These are phyloP conservation scores for Arachis monticola DNA, from an alignment of 331 rosid genomes.

Conservation along the genomic window DNA sequence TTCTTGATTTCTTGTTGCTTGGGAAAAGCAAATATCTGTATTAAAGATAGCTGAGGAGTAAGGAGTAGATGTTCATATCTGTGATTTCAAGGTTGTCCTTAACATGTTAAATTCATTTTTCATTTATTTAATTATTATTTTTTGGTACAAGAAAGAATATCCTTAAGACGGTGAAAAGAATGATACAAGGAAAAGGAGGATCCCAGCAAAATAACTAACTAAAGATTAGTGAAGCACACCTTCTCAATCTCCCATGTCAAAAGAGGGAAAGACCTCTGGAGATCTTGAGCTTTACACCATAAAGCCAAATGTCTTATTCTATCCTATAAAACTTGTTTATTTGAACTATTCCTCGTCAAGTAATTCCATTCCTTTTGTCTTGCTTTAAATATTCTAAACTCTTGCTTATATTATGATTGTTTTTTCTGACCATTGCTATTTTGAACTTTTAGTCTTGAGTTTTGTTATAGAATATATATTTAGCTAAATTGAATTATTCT, in stretches of 20 bases:
- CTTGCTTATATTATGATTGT: slow-evolving; percentile 3
- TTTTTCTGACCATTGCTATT: slow-evolving; percentile 25
- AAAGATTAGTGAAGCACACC: no score
- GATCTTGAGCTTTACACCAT: no score
- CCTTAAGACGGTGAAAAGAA: no score
- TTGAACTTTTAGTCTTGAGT: slow-evolving; percentile 16
- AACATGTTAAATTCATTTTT: slow-evolving; percentile 15
- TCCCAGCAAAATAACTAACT: no score
- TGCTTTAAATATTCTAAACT: slow-evolving; percentile 26
- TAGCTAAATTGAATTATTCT: no score
- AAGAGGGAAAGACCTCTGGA: no score
- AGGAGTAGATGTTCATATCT: slow-evolving; percentile 15
- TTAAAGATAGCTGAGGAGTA: neutral
- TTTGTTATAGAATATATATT: slow-evolving; percentile 23
- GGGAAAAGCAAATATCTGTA: neutral
- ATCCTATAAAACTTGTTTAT: no score
- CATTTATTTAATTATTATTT: no score
- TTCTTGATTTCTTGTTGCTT: slow-evolving; percentile 7
- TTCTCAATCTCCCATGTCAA: no score
- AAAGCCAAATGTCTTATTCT: no score
- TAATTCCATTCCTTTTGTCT: slow-evolving; percentile 15
- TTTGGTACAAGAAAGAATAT: no score
- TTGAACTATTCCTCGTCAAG: slow-evolving; percentile 1
- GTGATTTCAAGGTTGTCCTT: neutral
- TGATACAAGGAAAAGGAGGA: no score